A percentile compares a stretch with the other conserved stretches of the same genome.
phyloP scores from a whole-genome alignment of 2,329 filamentous ascomycete genomes.

The Cladosporium sp. region DNA sequence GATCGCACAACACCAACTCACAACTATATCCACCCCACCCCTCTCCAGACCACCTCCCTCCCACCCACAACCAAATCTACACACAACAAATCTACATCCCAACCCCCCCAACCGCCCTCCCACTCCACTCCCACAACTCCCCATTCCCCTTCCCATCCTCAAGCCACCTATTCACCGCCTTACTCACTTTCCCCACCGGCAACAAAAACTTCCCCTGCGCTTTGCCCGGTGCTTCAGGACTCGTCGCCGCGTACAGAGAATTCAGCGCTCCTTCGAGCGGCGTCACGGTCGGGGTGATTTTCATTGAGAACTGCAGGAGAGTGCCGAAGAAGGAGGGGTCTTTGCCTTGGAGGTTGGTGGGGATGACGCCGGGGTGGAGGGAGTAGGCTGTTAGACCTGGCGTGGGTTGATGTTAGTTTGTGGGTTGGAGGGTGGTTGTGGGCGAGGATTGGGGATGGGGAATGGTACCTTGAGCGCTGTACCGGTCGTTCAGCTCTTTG shows the following conservation, averaged over 20 bases:
- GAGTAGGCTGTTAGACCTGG: slow-evolving; percentile 5
- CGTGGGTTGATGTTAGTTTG: not conserved
- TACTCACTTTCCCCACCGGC: not conserved
- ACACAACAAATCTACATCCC: not conserved
- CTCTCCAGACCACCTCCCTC: not conserved
- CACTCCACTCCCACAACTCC: not conserved
- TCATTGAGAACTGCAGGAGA: not conserved
- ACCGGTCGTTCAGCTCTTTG: slow-evolving; percentile 15
- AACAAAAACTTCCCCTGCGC: not conserved
- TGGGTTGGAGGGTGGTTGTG: too few species aligned
- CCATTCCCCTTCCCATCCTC: not conserved
- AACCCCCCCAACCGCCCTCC: not conserved
- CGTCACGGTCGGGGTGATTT: not conserved
- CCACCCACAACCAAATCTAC: not conserved
- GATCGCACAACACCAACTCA: not conserved
- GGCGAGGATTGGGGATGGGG: too few species aligned
- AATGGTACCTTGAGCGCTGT: slow-evolving; percentile 11
- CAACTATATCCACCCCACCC: not conserved
- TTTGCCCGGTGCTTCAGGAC: slow-evolving; percentile 1
- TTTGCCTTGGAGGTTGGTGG: not conserved
- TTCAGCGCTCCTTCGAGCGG: not conserved
- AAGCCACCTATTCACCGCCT: not conserved
- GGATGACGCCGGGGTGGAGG: slow-evolving; percentile 10
- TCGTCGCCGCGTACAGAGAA: slow-evolving; percentile 6
- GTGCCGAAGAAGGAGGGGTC: not conserved